These are phyloP conservation scores for Trametes polyzona DNA, from an alignment of 1,284 basidiomycete genomes.

Conservation along the genomic window DNA sequence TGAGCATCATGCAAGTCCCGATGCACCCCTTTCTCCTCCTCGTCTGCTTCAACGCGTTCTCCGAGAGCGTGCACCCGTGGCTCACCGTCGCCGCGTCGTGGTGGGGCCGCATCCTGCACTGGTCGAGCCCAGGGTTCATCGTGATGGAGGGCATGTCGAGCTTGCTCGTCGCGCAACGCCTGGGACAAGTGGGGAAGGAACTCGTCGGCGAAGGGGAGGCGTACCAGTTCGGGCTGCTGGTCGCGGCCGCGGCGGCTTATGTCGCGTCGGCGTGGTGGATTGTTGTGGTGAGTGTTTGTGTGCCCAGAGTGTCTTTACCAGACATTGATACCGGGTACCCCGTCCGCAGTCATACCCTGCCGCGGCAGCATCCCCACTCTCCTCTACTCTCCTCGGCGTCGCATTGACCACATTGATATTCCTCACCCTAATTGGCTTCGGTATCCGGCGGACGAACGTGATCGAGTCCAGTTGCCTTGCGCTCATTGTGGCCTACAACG, in stretches of 20 bases:
- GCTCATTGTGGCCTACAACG: slow-evolving; percentile 84
- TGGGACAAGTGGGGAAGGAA: slow-evolving; percentile 74
- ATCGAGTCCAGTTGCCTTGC: slow-evolving; percentile 90
- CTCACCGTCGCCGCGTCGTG: slow-evolving; percentile 58
- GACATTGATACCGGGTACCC: background rate
- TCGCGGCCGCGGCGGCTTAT: slow-evolving; percentile 75
- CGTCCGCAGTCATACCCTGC: slow-evolving; percentile 69
- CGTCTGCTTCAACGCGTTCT: slow-evolving; percentile 80
- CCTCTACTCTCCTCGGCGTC: slow-evolving; percentile 84
- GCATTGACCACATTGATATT: slow-evolving; percentile 77
- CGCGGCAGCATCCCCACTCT: slow-evolving; percentile 79
- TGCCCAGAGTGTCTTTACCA: background rate
- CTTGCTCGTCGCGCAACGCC: slow-evolving; percentile 77
- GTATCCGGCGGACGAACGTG: slow-evolving; percentile 86
- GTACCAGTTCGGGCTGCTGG: slow-evolving; percentile 75
- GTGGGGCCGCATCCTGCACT: slow-evolving; percentile 75
- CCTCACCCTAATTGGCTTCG: slow-evolving; percentile 90
- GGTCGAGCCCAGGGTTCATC: slow-evolving; percentile 79
- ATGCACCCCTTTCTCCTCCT: slow-evolving; percentile 82
- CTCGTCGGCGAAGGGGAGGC: slow-evolving; percentile 71
- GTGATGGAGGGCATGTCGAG: slow-evolving; percentile 84
- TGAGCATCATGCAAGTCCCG: slow-evolving; percentile 78
- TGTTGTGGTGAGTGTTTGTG: slow-evolving; percentile 57
- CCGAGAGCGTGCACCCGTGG: slow-evolving; percentile 61
- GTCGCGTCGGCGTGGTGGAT: slow-evolving; percentile 83